phyloP scores from a whole-genome alignment of 2,329 filamentous ascomycete species.

The Fusarium napiforme region DNA sequence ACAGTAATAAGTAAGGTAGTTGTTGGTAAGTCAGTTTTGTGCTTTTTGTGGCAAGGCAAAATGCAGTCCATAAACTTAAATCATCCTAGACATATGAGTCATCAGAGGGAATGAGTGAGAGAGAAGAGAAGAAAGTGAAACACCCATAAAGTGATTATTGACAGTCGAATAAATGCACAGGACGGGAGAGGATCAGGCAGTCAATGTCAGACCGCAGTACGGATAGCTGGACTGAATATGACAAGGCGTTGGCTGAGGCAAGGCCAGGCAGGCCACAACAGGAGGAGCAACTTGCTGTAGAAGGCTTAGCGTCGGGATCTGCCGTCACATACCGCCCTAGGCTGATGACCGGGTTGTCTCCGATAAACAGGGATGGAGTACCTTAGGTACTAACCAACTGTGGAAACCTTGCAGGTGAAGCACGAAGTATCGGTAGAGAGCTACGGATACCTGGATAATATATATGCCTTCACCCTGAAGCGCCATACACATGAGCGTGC shows the following conservation, averaged over 20 bases:
- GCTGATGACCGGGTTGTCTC: slow-evolving; percentile 22
- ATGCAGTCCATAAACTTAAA: slow-evolving; percentile 15
- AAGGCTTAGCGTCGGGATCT: slow-evolving; percentile 37
- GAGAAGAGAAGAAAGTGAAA: slow-evolving; percentile 18
- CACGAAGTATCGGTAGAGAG: background rate
- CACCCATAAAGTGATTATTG: slow-evolving; percentile 23
- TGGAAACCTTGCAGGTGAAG: background rate
- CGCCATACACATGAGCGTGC: background rate
- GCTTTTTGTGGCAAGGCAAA: background rate
- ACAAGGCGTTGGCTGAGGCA: slow-evolving; percentile 42
- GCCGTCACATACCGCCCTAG: slow-evolving; percentile 40
- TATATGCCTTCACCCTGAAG: background rate
- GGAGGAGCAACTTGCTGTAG: slow-evolving; percentile 31
- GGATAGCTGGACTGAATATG: slow-evolving; percentile 34
- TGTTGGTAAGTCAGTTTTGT: background rate
- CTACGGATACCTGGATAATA: background rate
- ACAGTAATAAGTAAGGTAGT: background rate
- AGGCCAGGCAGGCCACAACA: slow-evolving; percentile 31
- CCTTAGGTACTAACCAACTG: background rate
- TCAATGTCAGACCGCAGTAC: slow-evolving; percentile 42
- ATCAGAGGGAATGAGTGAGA: slow-evolving; percentile 28
- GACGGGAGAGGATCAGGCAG: slow-evolving; percentile 44
- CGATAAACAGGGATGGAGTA: slow-evolving; percentile 13
- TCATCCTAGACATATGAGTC: slow-evolving; percentile 34
- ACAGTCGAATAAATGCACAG: slow-evolving; percentile 22